Evolutionary conservation across 2,329 filamentous ascomycete species (phyloP).

Genomic region (Hymenoscyphus fructigenus): DNA sequence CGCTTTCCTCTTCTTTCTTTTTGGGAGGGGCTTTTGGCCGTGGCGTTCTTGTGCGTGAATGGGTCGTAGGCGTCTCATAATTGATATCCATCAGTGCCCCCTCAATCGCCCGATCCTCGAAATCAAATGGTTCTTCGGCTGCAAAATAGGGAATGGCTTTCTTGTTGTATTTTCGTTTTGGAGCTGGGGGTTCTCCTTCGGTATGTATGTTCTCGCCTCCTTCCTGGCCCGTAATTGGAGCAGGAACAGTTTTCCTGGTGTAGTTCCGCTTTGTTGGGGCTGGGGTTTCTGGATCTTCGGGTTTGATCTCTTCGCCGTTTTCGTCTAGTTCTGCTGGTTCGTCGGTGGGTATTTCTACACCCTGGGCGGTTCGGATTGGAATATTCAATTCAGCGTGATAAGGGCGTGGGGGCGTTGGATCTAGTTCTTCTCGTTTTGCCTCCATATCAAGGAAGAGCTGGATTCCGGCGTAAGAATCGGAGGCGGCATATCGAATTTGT

Average conservation of each 20-base stretch:
- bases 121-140: neutral
- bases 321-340: slow-evolving; percentile 32
- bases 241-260: neutral
- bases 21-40: neutral
- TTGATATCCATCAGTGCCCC: neutral
- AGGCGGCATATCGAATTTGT: slow-evolving; percentile 74
- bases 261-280: neutral
- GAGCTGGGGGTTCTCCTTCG: neutral
- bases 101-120: neutral
- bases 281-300: slow-evolving; percentile 7
- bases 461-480: slow-evolving; percentile 77
- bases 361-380: slow-evolving; percentile 59
- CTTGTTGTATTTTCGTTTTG: slow-evolving; percentile 10
- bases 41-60: neutral
- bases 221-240: neutral
- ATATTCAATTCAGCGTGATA: slow-evolving; percentile 64
- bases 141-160: slow-evolving; percentile 1
- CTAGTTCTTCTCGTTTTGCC: slow-evolving; percentile 60
- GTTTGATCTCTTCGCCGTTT: slow-evolving; percentile 29
- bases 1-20: neutral
- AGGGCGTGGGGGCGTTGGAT: slow-evolving; percentile 70
- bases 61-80: neutral
- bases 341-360: slow-evolving; percentile 35
- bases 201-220: neutral
- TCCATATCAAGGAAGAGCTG: slow-evolving; percentile 74